Evolutionary conservation across 768 basidiomycete genomes (phyloP), one percentile per base, ranked within the genome.

Genomic region (Termitomyces sp.): DNA sequence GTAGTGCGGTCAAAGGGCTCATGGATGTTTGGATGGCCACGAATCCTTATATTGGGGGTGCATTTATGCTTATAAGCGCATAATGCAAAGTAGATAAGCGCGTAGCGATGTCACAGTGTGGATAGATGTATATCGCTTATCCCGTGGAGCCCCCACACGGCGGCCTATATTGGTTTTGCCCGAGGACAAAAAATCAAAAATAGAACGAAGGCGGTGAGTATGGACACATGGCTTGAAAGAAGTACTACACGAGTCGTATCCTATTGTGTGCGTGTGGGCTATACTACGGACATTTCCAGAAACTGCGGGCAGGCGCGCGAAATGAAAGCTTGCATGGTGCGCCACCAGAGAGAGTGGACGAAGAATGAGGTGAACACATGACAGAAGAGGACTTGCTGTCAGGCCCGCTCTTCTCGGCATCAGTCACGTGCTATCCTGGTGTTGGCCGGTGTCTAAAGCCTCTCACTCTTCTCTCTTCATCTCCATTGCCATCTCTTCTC

Each of bases 321-420:
- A 28, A 52, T 38, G 26, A 53, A 40, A 4, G 26, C 18, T 40
- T 23, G 26, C 18, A 30, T 40, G 51, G 4, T 40, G 26, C 51
- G 51, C 51, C 51, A 53, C 49, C n/a, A 16, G 49, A 33, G 49
- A 18, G 23, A 18, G 35, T 16, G 9, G 26, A 13, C 51, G 2
- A 28, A 30, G 35, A 16, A 14, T 9, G 36, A 14, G 36, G n/a
- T 28, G 38, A 20, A 28, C 52, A 40, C 36, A 53, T 53, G 52
- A 53, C 52, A 30, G 35, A 26, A 38, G 14, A 35, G 32, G 33
- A 23, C 23, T 16, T 40, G 44, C 14, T 38, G 35, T 48, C 47
- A 47, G 55, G 36, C n/a, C 48, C 56, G 56, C 7, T 20, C 26
- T 50, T 57, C 56, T 57, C 56, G 56, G 56, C 56, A 57, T 50